Base-by-base conservation (phyloP, 2,329 filamentous ascomycete genomes). In the Fonsecaea multimorphosa region DNA sequence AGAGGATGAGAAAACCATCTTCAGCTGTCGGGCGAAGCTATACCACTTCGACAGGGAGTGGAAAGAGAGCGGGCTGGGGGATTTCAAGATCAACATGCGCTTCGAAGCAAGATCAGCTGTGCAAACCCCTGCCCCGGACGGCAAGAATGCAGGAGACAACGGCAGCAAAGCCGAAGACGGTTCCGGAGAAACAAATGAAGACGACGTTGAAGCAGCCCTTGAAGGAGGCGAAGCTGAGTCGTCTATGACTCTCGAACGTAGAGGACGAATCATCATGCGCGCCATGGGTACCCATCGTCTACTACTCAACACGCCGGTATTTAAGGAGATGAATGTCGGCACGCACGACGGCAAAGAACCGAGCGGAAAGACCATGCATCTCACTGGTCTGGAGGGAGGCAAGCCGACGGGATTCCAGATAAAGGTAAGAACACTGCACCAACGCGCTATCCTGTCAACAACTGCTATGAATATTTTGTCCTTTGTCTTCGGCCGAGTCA, bases 221-320 rank as follows among this genome's bases (percentile, higher is more conserved):
- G 86, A 34, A 67, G 58, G 24, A 32, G 62, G 40, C 22, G 24
- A 55, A 40, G 24, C 16, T 12, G 36, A 46, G 22, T 52, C 32
- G n/a, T 67, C 61, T 29, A 31, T 32, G 27, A 57, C 40, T n/a
- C 36, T 56, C 19, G 68, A 60, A 61, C 76, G 74, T 52, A 82
- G 81, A 67, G 85, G 89, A 27, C 90, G 94, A 49, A 86, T 98
- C 70, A 86, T 98, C 67, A 93, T 97, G 88, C 89, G 94, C 19
- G 92, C 96, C 71, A 93, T 97, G 74, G 92, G 93, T 66, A 95
- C 92, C 0, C 88, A 93, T 73, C 87, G 92, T 24, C 88, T 98
- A 61, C 89, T 97, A 68, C 82, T 98, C 58, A 98, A 98, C 79
- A 92, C 91, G 0, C 87, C 89, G 0, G 84, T 98, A 65, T 86